Conservation (phyloP, 1,139 yeast species). For the Lodderomyces pseudojiufengensis region DNA sequence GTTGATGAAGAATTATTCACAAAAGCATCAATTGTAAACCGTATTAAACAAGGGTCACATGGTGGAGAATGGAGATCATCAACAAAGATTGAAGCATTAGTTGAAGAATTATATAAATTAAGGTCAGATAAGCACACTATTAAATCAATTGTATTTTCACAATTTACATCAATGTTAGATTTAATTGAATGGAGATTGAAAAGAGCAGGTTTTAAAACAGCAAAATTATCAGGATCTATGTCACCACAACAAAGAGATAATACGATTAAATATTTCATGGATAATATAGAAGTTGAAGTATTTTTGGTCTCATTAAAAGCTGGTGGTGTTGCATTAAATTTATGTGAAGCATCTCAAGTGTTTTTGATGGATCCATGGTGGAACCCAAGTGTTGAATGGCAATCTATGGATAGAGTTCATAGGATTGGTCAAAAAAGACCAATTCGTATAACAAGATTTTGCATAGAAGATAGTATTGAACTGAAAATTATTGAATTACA, state of each 20-base stretch:
- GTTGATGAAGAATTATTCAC: constrained; percentile 61
- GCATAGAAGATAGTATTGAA: constrained; percentile 95
- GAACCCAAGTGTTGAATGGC: constrained; percentile 99
- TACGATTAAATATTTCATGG: constrained; percentile 87
- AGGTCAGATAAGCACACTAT: constrained; percentile 86
- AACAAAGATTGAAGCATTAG: constrained; percentile 92
- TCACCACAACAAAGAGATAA: constrained; percentile 92
- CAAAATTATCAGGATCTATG: constrained; percentile 93
- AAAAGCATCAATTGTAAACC: constrained; percentile 82
- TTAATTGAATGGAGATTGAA: constrained; percentile 91
- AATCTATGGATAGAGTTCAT: constrained; percentile 96
- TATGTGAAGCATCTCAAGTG: constrained; percentile 96
- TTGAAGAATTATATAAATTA: constrained; percentile 84
- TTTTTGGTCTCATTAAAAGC: constrained; percentile 93
- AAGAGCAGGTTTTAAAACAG: constrained; percentile 92
- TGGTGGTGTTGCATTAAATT: constrained; percentile 95
- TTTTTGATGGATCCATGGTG: constrained; percentile 98
- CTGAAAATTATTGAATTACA: constrained; percentile 92
- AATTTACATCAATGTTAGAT: constrained; percentile 94
- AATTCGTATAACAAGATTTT: constrained; percentile 85
- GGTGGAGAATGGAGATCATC: constrained; percentile 88
- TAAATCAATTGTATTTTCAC: constrained; percentile 94
- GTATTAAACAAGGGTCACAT: constrained; percentile 69
- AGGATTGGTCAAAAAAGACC: constrained; percentile 96
- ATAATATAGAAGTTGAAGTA: constrained; percentile 86